Conservation (phyloP, 2,329 filamentous ascomycete species). For the Trichoderma koningiopsis region DNA sequence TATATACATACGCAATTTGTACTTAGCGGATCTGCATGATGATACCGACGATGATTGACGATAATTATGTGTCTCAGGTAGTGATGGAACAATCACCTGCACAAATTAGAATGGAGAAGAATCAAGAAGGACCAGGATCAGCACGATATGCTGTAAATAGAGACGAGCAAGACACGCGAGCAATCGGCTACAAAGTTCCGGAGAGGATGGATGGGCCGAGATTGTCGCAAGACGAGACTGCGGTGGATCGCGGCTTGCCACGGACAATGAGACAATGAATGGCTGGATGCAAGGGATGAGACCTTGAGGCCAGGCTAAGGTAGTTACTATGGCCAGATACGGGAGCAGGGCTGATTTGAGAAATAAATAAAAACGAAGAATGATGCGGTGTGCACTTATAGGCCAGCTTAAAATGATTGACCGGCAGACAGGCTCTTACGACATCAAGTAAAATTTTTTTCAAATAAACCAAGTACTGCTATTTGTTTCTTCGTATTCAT, state of each 20-base stretch:
- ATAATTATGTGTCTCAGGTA: neutral
- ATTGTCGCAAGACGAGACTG: neutral
- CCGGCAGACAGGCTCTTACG: neutral
- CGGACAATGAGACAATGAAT: neutral
- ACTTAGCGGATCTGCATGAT: conserved; percentile 15
- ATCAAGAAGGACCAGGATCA: neutral
- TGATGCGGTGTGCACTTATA: neutral
- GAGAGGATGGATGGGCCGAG: conserved; percentile 1
- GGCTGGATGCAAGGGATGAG: neutral
- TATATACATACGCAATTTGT: conserved; percentile 16
- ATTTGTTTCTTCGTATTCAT: neutral
- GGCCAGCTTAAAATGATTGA: neutral
- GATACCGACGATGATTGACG: neutral
- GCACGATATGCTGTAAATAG: neutral
- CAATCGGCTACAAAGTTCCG: neutral
- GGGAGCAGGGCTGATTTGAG: neutral
- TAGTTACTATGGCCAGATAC: neutral
- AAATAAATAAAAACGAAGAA: neutral
- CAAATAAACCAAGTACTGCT: neutral
- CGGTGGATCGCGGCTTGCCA: neutral
- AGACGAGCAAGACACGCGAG: neutral
- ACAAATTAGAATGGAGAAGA: neutral
- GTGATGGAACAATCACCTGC: neutral
- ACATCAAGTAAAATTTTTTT: neutral
- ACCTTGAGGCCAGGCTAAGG: neutral